Evolutionary conservation across 2,329 filamentous ascomycete genomes (phyloP), one percentile per base, ranked within the genome.

Genomic region (Penicillium sumatraense): DNA sequence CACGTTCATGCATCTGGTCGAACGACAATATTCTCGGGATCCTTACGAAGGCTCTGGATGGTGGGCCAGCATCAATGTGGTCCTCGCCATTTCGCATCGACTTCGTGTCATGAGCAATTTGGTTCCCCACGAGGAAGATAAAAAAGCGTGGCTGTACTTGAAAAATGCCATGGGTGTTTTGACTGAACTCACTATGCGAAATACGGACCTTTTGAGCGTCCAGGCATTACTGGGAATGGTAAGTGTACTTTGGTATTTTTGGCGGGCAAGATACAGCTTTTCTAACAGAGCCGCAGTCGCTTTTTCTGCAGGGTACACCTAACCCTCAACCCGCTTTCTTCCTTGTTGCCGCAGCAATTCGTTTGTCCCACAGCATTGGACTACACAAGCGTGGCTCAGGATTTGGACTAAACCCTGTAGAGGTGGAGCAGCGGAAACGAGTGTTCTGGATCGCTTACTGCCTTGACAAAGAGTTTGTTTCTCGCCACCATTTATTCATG

Each of bases 1-100:
- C 1, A 98, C 95, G 0, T 99, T 99, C 70, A 98, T 98, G 91
- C 93, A 97, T 70, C 81, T 98, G 5, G 92, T 97, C 27, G 92
- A 98, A 69, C 87, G 89, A 64, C 93, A 98, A 71, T 99, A 98
- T 74, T 96, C 92, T 0, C 80, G 87, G 47, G 90, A 98, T 63
- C 93, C 93, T 0, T 98, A 97, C 63, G 88, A 96, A 71, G 93
- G 93, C 24, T 96, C 92, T 5, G 95, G 95, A 3, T 99, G 95
- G 95, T 99, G 95, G 93, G 95, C 95, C 5, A 96, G 92, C 74
- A 82, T 99, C 66, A 99, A 99, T 66, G 89, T 96, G 56, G 91
- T 89, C 1, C 78, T 99, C 53, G 95, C 93, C n/a, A 96, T 97
- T 63, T 89, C 93, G 5, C 91, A 97, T 70, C 86, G 95, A 36